Evolutionary conservation across 139 green algal genomes (phyloP), one percentile per base, ranked within the genome.

Genomic region (Astrephomene gubernaculifera): DNA sequence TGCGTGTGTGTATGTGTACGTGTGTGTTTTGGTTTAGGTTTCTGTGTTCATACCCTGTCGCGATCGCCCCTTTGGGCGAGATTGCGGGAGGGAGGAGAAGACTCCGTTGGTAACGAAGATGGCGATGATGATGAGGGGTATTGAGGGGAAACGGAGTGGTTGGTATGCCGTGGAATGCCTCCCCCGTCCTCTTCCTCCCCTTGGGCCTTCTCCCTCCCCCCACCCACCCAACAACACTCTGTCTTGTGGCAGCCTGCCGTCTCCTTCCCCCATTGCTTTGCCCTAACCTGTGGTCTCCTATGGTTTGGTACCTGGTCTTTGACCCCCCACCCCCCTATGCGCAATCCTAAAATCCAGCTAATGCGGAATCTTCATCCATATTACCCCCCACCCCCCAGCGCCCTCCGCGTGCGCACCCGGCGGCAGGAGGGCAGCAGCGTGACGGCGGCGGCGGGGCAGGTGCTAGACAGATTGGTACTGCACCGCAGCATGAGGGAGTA

Each of bases 401-500:
- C 86, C 22, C 73, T 90, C 21, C 85, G 85, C 7, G 72, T 85
- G 35, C 80, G 80, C 41, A 90, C 86, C 24, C 61, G 60, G 49
- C 64, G 61, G 29, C 79, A 84, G 61, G 71, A 73, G 36, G 54
- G 70, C 70, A 87, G 80, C 79, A 80, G 38, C 31, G 36, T 89
- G 71, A 29, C 29, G 33, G 71, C 72, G 1, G 41, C 45, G 22
- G 10, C 38, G 22, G 74, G 74, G 8, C 86, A 89, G 63, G 80
- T 82, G 53, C 80, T 90, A 12, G 86, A 90, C 72, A 38, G 85
- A 6, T 33, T 80, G 3, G 53, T 69, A n/a, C 81, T 90, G 31
- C 74, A 86, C 35, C 52, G 68, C 14, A 81, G 44, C 54, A 38
- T 90, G 35, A 22, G 21, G 27, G 67, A 88, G 63, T 90, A 82